Evolutionary conservation across 1,284 basidiomycete species (phyloP), one percentile per base, ranked within the genome.

Genomic region (Gymnopus androsaceus): DNA sequence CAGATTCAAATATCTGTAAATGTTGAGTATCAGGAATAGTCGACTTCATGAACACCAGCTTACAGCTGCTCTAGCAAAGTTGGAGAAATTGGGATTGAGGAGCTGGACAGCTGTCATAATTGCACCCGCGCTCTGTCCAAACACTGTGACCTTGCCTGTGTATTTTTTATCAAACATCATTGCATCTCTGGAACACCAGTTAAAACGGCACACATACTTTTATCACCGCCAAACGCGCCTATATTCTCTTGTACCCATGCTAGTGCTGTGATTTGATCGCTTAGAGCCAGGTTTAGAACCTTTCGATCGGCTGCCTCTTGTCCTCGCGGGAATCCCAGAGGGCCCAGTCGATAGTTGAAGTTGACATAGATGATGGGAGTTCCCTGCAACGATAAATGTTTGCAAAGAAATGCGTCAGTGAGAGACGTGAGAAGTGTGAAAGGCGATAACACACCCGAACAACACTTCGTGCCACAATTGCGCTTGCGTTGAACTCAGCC

Each of bases 291-390:
- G 53, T 76, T 75, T 15, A 75, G 59, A 0, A 62, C 63, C 14
- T 62, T 69, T 3, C 55, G 51, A n/a, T 48, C 15, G 8, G 57
- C 62, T 14, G 72, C 72, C 54, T 75, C 73, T 5, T 60, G 41
- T 1, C 72, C 73, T 57, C 69, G 67, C 3, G 72, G 72, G 51
- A 76, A 77, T 1, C 76, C 76, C 15, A 76, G 64, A 3, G 70
- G 70, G 0, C 69, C 72, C 3, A 73, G 51, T 8, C 79, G 73
- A 56, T 80, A 78, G 59, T 78, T 76, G 61, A 78, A 64, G 27
- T 75, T 80, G 37, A 85, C 82, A 48, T 81, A 81, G 17, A 85
- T 72, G 31, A 85, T 62, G 14, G 80, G 80, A 3, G 77, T 81
- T 31, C 75, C 78, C 76, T 80, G 55, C n/a, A n/a, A n/a, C n/a